phyloP scores from a whole-genome alignment of 768 basidiomycete species.

The Russula earlei region DNA sequence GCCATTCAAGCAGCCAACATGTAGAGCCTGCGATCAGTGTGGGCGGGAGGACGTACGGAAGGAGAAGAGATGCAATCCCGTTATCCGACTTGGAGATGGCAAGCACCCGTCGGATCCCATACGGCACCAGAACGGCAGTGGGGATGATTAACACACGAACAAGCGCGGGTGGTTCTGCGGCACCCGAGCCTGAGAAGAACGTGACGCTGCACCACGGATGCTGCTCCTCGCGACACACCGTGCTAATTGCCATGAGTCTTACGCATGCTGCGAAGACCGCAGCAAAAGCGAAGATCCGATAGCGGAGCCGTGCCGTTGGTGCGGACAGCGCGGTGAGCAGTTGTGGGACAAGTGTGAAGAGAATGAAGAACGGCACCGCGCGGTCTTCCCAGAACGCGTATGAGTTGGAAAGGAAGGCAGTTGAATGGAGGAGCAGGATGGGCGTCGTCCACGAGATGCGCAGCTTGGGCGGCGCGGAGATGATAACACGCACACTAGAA shows the following conservation, averaged over 20 bases:
- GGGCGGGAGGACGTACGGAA: conserved; percentile 49
- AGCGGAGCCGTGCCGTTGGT: conserved; percentile 57
- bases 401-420: conserved; percentile 85
- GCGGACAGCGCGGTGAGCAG: conserved; percentile 57
- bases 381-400: conserved; percentile 98
- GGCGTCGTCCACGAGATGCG: conserved; percentile 28
- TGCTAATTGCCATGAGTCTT: conserved; percentile 71
- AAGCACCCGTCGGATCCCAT: conserved; percentile 45
- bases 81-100: conserved; percentile 61
- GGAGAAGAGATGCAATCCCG: conserved; percentile 57
- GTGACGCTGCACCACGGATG: conserved; percentile 83
- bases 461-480: conserved; percentile 13
- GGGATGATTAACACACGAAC: conserved; percentile 53
- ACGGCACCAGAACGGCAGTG: conserved; percentile 48
- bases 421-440: conserved; percentile 55
- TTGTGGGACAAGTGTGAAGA: conserved; percentile 52
- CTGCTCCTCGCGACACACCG: conserved; percentile 92
- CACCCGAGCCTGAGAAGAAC: conserved; percentile 69
- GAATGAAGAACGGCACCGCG: conserved; percentile 62
- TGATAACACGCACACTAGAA: conserved; percentile 28
- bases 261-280: conserved; percentile 55
- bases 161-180: conserved; percentile 52
- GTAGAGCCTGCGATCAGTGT: conserved; percentile 48
- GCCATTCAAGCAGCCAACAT: conserved; percentile 81
- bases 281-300: conserved; percentile 68